phyloP scores from a whole-genome alignment of 2,329 filamentous ascomycete species.

The Colletotrichum theobromicola region DNA sequence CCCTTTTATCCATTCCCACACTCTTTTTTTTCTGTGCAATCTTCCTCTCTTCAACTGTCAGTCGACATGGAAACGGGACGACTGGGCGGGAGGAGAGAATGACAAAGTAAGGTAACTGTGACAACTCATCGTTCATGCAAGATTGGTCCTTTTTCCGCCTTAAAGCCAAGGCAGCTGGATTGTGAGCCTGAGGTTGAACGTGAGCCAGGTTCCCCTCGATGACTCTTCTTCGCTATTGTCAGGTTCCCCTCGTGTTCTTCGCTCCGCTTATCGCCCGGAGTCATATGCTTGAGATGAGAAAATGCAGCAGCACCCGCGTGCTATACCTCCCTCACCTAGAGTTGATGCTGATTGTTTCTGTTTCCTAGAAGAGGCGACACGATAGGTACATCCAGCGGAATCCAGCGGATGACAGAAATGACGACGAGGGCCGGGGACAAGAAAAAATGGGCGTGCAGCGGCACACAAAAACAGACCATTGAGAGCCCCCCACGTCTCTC shows the following conservation, averaged over 20 bases:
- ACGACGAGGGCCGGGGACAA: background rate
- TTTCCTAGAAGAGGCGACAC: background rate
- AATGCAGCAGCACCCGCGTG: background rate
- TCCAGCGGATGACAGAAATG: background rate
- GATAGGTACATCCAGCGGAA: background rate
- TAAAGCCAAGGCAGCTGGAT: background rate
- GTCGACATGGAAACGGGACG: background rate
- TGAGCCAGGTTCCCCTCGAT: background rate
- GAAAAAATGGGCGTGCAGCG: background rate
- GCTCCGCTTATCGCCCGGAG: background rate
- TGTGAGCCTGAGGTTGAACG: background rate
- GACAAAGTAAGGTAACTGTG: background rate
- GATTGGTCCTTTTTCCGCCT: background rate
- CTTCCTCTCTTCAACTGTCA: background rate
- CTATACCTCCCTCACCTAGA: background rate
- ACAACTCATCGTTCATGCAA: background rate
- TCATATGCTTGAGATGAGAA: background rate
- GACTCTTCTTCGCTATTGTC: background rate
- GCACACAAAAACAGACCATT: conserved; percentile 3
- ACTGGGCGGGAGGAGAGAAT: background rate
- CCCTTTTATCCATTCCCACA: no score
- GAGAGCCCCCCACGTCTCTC: conserved; percentile 14
- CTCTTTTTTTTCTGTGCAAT: background rate
- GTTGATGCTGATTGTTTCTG: background rate
- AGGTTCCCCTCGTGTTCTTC: background rate